A percentile compares a stretch with the other conserved stretches of the same genome.
Evolutionary conservation across 768 basidiomycete species (phyloP).

Genomic region (Trametes sanguinea): DNA sequence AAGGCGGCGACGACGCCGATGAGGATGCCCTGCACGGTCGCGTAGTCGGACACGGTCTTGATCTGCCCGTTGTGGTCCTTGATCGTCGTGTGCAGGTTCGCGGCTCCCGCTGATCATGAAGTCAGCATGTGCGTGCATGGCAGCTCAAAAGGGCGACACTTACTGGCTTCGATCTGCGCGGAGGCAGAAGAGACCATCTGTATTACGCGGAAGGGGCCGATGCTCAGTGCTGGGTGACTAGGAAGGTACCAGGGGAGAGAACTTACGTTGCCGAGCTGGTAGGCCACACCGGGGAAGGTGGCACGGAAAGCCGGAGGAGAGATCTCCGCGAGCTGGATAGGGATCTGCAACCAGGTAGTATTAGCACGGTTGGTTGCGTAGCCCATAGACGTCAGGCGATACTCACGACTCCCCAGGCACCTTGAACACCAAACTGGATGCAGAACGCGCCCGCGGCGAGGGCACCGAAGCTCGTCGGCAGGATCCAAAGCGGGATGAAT

Average conservation of each 20-base stretch:
- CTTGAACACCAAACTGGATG: conserved; percentile 86
- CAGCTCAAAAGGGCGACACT: conserved; percentile 2
- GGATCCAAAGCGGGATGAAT: conserved; percentile 82
- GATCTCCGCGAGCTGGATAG: conserved; percentile 81
- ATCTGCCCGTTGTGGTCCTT: conserved; percentile 31
- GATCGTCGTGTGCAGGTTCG: conserved; percentile 39
- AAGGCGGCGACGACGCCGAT: conserved; percentile 82
- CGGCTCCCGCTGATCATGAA: conserved; percentile 39
- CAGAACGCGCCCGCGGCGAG: conserved; percentile 87
- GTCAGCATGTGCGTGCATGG: background rate
- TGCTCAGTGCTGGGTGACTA: background rate
- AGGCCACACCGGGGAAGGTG: conserved; percentile 83
- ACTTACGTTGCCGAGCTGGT: conserved; percentile 73
- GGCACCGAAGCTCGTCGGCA: conserved; percentile 66
- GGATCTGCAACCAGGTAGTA: conserved; percentile 42
- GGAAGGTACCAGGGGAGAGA: background rate
- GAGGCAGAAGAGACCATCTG: conserved; percentile 36
- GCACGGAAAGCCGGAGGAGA: conserved; percentile 89
- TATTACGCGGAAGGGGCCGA: background rate
- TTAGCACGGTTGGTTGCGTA: background rate
- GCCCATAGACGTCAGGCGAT: background rate
- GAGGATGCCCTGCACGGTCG: conserved; percentile 76
- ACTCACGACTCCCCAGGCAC: conserved; percentile 85
- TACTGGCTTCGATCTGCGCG: conserved; percentile 37
- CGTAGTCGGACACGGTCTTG: conserved; percentile 46